Percentiles rank a stretch among this genome's conserved stretches.
phyloP scores from a whole-genome alignment of 1,284 basidiomycete species.

The Ustilago loliicola region DNA sequence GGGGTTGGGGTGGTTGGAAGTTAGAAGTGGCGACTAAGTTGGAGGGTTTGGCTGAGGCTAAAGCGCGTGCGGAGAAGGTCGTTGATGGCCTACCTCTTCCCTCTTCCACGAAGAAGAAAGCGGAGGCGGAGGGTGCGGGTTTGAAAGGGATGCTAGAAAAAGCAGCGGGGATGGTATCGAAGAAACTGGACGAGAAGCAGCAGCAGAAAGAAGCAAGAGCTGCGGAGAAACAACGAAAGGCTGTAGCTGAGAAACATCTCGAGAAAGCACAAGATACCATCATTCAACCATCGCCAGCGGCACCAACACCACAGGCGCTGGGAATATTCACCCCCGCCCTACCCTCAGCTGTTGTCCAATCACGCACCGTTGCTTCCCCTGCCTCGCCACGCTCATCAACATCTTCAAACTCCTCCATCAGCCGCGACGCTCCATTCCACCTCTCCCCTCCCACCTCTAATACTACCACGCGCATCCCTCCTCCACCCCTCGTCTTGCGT shows the following conservation, averaged over 20 bases:
- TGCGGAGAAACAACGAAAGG: background rate
- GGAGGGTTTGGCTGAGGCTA: conserved; percentile 40
- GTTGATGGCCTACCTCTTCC: conserved; percentile 21
- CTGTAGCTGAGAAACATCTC: background rate
- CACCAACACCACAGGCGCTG: background rate
- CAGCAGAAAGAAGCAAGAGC: background rate
- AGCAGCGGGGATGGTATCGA: background rate
- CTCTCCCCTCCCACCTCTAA: background rate
- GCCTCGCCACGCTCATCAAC: background rate
- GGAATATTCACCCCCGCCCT: conserved; percentile 24
- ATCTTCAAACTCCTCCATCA: background rate
- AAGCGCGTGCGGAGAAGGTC: conserved; percentile 34
- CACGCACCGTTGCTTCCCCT: background rate
- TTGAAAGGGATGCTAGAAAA: background rate
- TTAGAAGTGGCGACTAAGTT: conserved; percentile 34
- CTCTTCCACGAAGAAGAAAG: background rate
- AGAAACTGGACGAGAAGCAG: background rate
- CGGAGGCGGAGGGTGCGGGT: background rate
- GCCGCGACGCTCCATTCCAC: background rate
- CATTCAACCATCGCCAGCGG: background rate
- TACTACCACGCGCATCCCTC: conserved; percentile 1
- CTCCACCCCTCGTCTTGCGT: background rate
- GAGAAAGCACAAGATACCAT: background rate
- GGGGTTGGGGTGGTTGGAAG: conserved; percentile 40
- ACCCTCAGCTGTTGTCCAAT: conserved; percentile 26